Base-by-base conservation (phyloP, 2,329 filamentous ascomycete species). In the Nemania sp. region DNA sequence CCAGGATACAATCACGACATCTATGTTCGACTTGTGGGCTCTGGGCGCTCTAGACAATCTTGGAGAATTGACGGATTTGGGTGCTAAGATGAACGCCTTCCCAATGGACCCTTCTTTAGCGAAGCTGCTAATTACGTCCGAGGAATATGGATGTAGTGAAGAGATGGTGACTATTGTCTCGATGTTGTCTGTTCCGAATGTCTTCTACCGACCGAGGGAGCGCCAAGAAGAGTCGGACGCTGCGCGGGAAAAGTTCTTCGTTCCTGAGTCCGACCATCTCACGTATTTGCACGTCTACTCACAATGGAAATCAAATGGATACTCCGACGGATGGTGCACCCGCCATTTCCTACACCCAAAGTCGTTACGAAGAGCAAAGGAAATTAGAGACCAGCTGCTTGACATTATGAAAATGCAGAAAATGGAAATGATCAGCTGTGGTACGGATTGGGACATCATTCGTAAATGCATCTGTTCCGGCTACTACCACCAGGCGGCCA, bases 121-220 rank as follows among this genome's bases (percentile, higher is more conserved):
- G 7, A 99, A 99, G 76, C 86, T 99, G 12, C 84, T 99, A 57
- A 97, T 99, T 72, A 97, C 90, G 47, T 89, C 92, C 0, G 90
- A 90, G 55, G 88, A 93, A 65, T 97, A 97, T 74, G 90, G 87
- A 47, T 99, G 95, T 77, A 95, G 90, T 75, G 94, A 98, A 77
- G 95, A 99, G 76, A 97, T 99, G 90, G 85, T 97, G 20, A 98
- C 93, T 0, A 98, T 99, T 50, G 95, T 99, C 20, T 94, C 92
- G 21, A 98, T 99, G 95, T 84, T 99, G 9, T 96, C 92, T 0
- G 95, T 99, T 0, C 95, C 95, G 10, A 96, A 89, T 65, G 95
- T 98, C 29, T 99, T 98, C 77, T 98, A 97, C 78, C 87, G 96
- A 6, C 95, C 95, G 2, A 97, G 96, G 74, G 96, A 99, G 76